Percentiles rank a stretch among this genome's conserved stretches.
Conservation (phyloP, 2,329 filamentous ascomycete genomes). For the Trichophaea hybrida region DNA sequence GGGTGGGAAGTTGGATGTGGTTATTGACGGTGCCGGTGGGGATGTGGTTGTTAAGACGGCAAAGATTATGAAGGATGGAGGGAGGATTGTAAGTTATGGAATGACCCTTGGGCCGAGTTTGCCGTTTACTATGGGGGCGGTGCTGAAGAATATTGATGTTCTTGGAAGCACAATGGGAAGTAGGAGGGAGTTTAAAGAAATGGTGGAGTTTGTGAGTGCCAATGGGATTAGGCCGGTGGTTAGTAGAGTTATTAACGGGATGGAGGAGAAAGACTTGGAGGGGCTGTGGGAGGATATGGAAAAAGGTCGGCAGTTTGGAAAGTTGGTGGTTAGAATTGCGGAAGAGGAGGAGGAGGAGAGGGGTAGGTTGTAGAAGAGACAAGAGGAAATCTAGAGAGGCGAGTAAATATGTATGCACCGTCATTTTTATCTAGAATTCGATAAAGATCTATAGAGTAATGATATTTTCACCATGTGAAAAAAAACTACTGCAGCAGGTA, state of each 20-base stretch:
- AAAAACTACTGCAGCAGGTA: no score
- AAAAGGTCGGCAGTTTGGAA: conserved; percentile 74
- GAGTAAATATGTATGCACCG: no score
- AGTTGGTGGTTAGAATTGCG: conserved; percentile 64
- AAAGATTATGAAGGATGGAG: conserved; percentile 51
- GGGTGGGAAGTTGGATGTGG: conserved; percentile 57
- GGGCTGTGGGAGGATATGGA: conserved; percentile 78
- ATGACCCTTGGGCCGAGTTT: conserved; percentile 82
- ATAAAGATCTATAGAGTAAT: no score
- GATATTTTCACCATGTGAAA: no score
- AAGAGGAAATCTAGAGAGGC: no score
- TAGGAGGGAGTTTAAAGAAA: conserved; percentile 73
- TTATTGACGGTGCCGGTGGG: conserved; percentile 83
- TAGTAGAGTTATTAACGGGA: conserved; percentile 55
- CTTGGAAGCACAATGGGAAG: conserved; percentile 84
- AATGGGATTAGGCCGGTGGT: conserved; percentile 65
- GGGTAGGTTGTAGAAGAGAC: background rate
- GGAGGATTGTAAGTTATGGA: conserved; percentile 73
- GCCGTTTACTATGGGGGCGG: conserved; percentile 70
- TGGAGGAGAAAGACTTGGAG: conserved; percentile 70
- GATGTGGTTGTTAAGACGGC: conserved; percentile 58
- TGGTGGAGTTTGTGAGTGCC: conserved; percentile 55
- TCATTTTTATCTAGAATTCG: no score
- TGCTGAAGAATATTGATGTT: conserved; percentile 77
- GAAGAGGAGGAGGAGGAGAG: conserved; percentile 18